Evolutionary conservation across 208 protist genomes (phyloP), one percentile per base, ranked within the genome.

Genomic region (Naegleria gruberi): DNA sequence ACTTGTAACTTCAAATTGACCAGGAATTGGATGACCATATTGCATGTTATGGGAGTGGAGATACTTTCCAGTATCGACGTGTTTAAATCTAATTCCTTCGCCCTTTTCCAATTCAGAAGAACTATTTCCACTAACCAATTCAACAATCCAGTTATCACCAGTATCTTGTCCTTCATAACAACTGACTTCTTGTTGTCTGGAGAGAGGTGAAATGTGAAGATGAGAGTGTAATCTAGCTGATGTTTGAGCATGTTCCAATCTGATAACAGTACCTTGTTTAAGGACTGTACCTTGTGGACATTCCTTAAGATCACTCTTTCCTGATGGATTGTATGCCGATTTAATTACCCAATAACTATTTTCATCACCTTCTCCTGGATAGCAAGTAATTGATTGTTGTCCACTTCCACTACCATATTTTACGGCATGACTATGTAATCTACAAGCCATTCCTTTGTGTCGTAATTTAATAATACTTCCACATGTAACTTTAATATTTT

Each of bases 291-390:
- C 84, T n/a, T 41, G 84, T n/a, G 84, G 43, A 88, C 84, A 88
- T 34, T 6, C 0, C 12, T 83, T 23, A 44, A 26, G 43, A 40
- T 5, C 37, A 15, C 5, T 12, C 19, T 51, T 51, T 37, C n/a
- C 30, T 37, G 17, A 1, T 51, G 4, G 46, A 15, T 12, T 12
- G 45, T 88, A 30, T 26, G 43, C 5, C n/a, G 12, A 19, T 42
- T 89, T 89, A 6, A 89, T 45, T n/a, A 89, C 23, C 86, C 86
- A 89, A 65, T 77, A 89, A 40, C n/a, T 45, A 89, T 89, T 89
- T 3, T 47, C 10, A 77, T 89, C 86, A 37, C 47, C 86, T 12
- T 47, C 26, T 43, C 51, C 86, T 23, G 45, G 45, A 40, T 37
- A 89, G 15, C 86, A 42, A 10, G 86, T 89, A 40, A 89, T 51